Percentiles rank a stretch among this genome's conserved stretches.
phyloP scores from a whole-genome alignment of 768 basidiomycete species.

The Ephemerocybe angulata region DNA sequence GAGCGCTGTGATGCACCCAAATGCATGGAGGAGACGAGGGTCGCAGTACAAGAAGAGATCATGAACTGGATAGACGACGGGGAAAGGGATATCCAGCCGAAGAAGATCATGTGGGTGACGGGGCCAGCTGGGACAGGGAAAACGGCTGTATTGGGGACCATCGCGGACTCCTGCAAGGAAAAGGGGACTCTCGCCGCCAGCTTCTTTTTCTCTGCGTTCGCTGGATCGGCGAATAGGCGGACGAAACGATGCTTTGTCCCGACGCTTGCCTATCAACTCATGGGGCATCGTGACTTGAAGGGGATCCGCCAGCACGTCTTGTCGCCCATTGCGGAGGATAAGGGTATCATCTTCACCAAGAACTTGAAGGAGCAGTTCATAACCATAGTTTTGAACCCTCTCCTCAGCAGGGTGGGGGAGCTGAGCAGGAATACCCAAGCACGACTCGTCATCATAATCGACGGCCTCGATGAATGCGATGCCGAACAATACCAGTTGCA shows the following conservation, averaged over 20 bases:
- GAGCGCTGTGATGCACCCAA: too few relatives aligned
- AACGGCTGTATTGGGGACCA: too few relatives aligned
- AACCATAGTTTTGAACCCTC: not conserved
- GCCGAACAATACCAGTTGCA: not conserved
- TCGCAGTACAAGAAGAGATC: too few relatives aligned
- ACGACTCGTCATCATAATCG: constrained; percentile 7
- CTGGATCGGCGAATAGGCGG: not conserved
- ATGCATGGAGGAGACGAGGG: too few relatives aligned
- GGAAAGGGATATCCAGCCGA: too few relatives aligned
- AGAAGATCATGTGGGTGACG: too few relatives aligned
- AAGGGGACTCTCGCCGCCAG: constrained; percentile 6
- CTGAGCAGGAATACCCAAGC: too few relatives aligned
- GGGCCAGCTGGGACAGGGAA: too few relatives aligned
- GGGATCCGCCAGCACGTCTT: not conserved
- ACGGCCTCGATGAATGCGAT: constrained; percentile 10
- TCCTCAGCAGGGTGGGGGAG: not conserved
- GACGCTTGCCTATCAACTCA: not conserved
- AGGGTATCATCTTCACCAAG: not conserved
- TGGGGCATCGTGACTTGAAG: not conserved
- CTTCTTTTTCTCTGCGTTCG: constrained; percentile 10
- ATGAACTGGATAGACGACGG: too few relatives aligned
- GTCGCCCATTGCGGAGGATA: not conserved
- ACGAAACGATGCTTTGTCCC: not conserved
- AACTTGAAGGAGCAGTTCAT: not conserved
- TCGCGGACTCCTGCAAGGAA: too few relatives aligned